These are phyloP conservation scores for Adansonia rubrostipa DNA, from an alignment of 441 rosid species.

Conservation along the genomic window DNA sequence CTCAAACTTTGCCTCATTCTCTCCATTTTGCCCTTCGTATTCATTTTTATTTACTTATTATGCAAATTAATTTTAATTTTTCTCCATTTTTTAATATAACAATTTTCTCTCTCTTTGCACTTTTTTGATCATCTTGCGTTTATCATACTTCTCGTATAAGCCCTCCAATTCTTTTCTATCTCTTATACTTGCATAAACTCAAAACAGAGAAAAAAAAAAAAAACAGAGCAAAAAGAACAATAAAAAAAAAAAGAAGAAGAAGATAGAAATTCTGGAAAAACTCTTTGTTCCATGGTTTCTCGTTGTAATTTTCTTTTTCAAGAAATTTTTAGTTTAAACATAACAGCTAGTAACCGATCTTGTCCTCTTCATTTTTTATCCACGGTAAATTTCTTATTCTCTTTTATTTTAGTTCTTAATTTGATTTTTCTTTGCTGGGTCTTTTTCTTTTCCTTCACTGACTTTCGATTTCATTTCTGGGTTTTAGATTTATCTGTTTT, in stretches of 20 bases:
- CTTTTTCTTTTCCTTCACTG: not conserved
- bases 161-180: conserved; percentile 51
- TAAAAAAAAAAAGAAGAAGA: not conserved
- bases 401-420: not conserved
- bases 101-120: conserved; percentile 44
- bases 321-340: not conserved
- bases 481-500: conserved; percentile 11
- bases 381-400: conserved; percentile 25
- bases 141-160: conserved; percentile 43
- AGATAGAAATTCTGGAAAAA: conserved; percentile 27
- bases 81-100: conserved; percentile 5
- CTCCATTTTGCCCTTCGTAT: too few relatives aligned
- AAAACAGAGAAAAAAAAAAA: not conserved
- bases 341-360: conserved; percentile 27
- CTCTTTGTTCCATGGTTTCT: conserved; percentile 28
- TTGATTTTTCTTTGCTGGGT: not conserved
- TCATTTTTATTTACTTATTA: not conserved
- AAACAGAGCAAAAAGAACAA: conserved; percentile 14
- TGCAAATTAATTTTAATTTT: not conserved
- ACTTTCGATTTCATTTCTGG: conserved; percentile 4
- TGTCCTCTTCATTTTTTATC: conserved; percentile 16
- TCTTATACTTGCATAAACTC: conserved; percentile 20
- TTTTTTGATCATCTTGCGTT: conserved; percentile 61
- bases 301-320: conserved; percentile 4
- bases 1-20: too few relatives aligned